A percentile compares a stretch with the other conserved stretches of the same genome.
phyloP scores from a whole-genome alignment of 257 asterid species.

The Haberlea rhodopensis region DNA sequence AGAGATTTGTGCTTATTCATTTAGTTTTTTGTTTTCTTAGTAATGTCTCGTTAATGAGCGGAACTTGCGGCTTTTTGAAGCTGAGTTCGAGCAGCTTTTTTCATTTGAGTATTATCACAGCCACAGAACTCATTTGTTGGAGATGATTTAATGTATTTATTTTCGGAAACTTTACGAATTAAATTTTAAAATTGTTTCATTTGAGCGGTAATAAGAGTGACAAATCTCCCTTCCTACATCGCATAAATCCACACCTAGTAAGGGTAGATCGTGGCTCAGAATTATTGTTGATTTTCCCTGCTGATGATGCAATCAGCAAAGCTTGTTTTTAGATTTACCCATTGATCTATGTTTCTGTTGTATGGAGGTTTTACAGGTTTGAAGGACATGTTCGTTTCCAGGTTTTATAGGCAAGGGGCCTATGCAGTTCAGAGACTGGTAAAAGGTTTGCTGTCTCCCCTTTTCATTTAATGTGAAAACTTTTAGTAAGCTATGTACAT shows the following conservation, averaged over 20 bases:
- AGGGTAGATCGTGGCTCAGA: slow-evolving; percentile 2
- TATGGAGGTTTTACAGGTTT: slow-evolving; percentile 32
- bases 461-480: slow-evolving; percentile 15
- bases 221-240: background rate
- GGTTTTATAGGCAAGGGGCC: slow-evolving; percentile 43
- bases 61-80: slow-evolving; percentile 4
- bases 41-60: slow-evolving; percentile 4
- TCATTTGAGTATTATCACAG: background rate
- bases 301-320: slow-evolving; percentile 1
- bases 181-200: no score
- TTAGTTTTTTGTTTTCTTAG: background rate
- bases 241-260: background rate
- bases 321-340: slow-evolving; percentile 13
- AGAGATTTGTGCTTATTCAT: background rate
- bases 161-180: background rate
- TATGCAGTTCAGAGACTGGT: slow-evolving; percentile 33
- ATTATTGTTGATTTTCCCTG: background rate
- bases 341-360: slow-evolving; percentile 18
- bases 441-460: slow-evolving; percentile 34
- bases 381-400: slow-evolving; percentile 48
- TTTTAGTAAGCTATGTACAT: no score
- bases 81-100: slow-evolving; percentile 5
- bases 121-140: background rate
- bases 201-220: background rate
- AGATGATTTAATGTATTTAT: background rate